phyloP scores from a whole-genome alignment of 139 green algal genomes.

The Chlorella sp. region DNA sequence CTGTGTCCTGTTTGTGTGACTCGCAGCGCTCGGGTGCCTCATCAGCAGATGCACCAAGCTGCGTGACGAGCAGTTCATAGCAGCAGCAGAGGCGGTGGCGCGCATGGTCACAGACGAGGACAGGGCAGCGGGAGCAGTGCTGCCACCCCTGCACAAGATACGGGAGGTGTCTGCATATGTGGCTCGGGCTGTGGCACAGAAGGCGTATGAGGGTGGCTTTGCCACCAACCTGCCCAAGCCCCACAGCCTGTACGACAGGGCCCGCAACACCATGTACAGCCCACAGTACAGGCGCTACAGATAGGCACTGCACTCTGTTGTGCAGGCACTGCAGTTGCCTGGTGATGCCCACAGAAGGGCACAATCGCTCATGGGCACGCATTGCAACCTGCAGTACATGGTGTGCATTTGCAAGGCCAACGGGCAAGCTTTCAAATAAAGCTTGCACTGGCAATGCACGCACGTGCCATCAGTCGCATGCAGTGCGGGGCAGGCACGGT shows the following conservation, averaged over 20 bases:
- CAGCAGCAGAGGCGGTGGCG: constrained; percentile 65
- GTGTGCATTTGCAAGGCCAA: too few species aligned
- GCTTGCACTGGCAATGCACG: too few species aligned
- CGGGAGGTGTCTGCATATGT: constrained; percentile 49
- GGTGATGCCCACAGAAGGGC: too few species aligned
- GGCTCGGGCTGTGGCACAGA: constrained; percentile 56
- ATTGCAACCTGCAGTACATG: too few species aligned
- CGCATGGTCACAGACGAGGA: constrained; percentile 63
- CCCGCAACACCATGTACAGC: constrained; percentile 56
- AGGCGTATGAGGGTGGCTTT: constrained; percentile 64
- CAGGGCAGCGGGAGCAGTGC: constrained; percentile 36
- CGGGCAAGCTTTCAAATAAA: too few species aligned
- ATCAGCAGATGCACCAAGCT: constrained; percentile 55
- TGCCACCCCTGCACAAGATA: constrained; percentile 53
- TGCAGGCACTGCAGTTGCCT: too few species aligned
- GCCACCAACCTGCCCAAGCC: constrained; percentile 78
- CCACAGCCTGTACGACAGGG: constrained; percentile 59
- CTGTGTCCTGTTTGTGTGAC: too few species aligned
- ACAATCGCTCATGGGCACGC: too few species aligned
- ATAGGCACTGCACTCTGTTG: too few species aligned
- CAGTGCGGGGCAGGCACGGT: too few species aligned
- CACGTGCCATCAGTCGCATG: too few species aligned
- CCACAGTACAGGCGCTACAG: constrained; percentile 57
- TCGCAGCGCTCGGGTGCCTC: constrained; percentile 30
- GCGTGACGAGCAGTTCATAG: constrained; percentile 77